Percentiles rank a stretch among this genome's conserved stretches.
Evolutionary conservation across 225 moss, liverwort and hornwort species (phyloP).

Genomic region (Antitrichia curtipendula): DNA sequence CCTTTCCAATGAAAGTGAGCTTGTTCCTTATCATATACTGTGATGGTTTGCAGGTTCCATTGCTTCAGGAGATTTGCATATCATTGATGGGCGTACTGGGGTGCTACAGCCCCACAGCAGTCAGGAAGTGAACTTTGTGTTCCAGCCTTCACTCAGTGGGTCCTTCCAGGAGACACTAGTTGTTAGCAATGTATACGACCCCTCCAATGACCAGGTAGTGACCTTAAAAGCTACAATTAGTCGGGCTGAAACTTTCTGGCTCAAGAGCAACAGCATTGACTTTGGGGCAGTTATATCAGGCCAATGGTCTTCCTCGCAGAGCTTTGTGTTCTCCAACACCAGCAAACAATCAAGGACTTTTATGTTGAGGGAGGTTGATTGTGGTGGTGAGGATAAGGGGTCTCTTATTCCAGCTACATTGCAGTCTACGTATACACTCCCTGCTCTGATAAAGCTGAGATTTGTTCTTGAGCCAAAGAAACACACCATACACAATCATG

Average conservation of each 20-base stretch:
- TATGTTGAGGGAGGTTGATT: slow-evolving; percentile 57
- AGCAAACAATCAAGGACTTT: slow-evolving; percentile 83
- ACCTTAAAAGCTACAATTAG: slow-evolving; percentile 80
- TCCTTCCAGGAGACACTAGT: slow-evolving; percentile 72
- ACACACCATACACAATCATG: background rate
- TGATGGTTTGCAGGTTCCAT: slow-evolving; percentile 60
- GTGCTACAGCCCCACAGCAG: slow-evolving; percentile 67
- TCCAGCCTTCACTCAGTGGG: slow-evolving; percentile 84
- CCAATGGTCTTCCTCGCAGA: slow-evolving; percentile 69
- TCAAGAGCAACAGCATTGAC: slow-evolving; percentile 64
- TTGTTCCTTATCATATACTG: background rate
- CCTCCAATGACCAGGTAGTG: slow-evolving; percentile 80
- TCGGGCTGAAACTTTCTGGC: slow-evolving; percentile 88
- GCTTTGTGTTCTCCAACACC: slow-evolving; percentile 63
- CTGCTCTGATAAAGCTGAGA: slow-evolving; percentile 30
- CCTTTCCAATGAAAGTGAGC: background rate
- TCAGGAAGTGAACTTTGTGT: slow-evolving; percentile 88
- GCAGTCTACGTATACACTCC: background rate
- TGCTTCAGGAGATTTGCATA: slow-evolving; percentile 90
- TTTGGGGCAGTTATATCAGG: slow-evolving; percentile 64
- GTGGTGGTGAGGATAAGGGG: slow-evolving; percentile 46
- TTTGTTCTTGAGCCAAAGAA: slow-evolving; percentile 63
- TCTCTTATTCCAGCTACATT: slow-evolving; percentile 7
- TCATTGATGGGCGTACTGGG: slow-evolving; percentile 77
- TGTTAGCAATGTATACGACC: slow-evolving; percentile 83